Percentiles rank a stretch among this genome's conserved stretches.
These are phyloP conservation scores for Comarum palustre DNA, from an alignment of 306 rosid species.

Conservation along the genomic window DNA sequence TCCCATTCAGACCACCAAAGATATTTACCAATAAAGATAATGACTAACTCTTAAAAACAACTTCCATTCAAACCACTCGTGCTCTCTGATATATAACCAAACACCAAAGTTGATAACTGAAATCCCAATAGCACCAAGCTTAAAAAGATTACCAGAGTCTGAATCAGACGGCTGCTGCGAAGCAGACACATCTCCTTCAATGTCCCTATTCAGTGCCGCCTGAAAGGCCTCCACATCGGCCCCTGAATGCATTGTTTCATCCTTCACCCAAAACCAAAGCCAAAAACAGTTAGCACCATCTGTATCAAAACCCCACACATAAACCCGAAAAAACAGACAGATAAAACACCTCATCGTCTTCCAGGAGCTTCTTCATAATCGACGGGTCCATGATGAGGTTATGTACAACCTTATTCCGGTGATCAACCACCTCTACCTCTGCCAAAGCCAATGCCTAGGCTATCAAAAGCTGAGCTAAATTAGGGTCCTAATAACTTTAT, in stretches of 20 bases:
- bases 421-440: neutral
- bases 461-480: neutral
- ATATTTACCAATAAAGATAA: neutral
- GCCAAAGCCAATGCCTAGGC: neutral
- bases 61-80: neutral
- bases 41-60: neutral
- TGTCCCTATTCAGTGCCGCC: conserved; percentile 76
- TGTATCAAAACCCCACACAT: neutral
- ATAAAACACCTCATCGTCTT: conserved; percentile 73
- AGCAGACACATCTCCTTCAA: conserved; percentile 59
- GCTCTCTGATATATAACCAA: neutral
- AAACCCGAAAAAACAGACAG: conserved; percentile 21
- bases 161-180: conserved; percentile 55
- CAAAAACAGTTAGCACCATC: neutral
- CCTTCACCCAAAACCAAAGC: conserved; percentile 36
- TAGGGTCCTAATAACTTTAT: neutral
- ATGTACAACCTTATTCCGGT: neutral
- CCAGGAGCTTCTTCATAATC: conserved; percentile 86
- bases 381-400: conserved; percentile 64
- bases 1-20: neutral
- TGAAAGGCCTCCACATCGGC: conserved; percentile 85
- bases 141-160: conserved; percentile 38
- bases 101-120: neutral
- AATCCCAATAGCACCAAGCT: neutral
- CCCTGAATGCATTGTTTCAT: conserved; percentile 86